Base-by-base conservation (phyloP, 2,329 filamentous ascomycete genomes). In the Apiospora rasikravindrae region DNA sequence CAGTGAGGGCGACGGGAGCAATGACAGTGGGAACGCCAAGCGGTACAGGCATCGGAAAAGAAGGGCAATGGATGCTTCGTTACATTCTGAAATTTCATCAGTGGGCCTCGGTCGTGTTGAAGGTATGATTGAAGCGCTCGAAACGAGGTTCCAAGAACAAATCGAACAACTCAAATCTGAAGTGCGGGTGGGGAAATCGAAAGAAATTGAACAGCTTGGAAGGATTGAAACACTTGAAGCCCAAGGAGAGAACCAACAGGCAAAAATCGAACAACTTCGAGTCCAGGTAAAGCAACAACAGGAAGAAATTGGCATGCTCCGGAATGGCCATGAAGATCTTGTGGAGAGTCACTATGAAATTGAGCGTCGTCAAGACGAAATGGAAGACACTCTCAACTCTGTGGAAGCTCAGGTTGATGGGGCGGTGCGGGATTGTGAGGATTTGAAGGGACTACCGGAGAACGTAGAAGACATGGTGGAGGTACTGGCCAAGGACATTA, bases 291-390 rank as follows among this genome's bases (percentile, higher is more conserved):
- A 24, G 64, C 4, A 44, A 19, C 64, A 42, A 19, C 7, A 44
- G n/a, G n/a, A 42, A 2, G 61, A 67, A 40, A 42, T 67, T 11
- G 11, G 29, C 11, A 44, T 16, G 6, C 40, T 70, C 22, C 19
- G 29, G 26, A 37, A 37, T 13, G 40, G n/a, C 11, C 19, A 29
- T n/a, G 40, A 45, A 16, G 40, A 47, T 7, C n/a, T n/a, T n/a
- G n/a, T n/a, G n/a, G n/a, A n/a, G n/a, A n/a, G n/a, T n/a, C n/a
- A n/a, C n/a, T n/a, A n/a, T n/a, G n/a, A n/a, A n/a, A 19, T 66
- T 2, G 53, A 70, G 53, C 29, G 26, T 44, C 49, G 19, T 26
- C 68, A 70, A 70, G 68, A 57, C 24, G 19, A n/a, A 26, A n/a
- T 61, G n/a, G 49, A 11, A 37, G 51, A 70, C 6, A 24, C 22